Percentiles rank a stretch among this genome's conserved stretches.
Evolutionary conservation across 108 stramenopile genomes (phyloP).

Genomic region (Nitzschia inconspicua): DNA sequence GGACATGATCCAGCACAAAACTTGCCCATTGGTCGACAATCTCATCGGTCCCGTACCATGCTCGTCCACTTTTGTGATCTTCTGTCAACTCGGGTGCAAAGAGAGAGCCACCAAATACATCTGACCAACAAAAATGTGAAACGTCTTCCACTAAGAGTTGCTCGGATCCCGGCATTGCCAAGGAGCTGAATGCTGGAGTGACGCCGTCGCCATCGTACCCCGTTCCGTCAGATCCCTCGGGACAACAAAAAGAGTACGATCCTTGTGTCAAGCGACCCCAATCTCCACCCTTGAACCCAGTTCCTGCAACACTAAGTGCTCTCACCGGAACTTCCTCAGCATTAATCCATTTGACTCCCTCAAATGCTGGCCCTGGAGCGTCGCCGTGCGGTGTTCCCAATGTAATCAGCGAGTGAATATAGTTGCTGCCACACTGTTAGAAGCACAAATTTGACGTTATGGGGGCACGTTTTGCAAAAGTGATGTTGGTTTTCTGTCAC

Average conservation of each 20-base stretch:
- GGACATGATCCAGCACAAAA: slow-evolving; percentile 16
- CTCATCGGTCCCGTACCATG: slow-evolving; percentile 65
- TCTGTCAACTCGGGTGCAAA: slow-evolving; percentile 57
- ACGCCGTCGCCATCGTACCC: slow-evolving; percentile 72
- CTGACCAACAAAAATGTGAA: slow-evolving; percentile 59
- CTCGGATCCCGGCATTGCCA: slow-evolving; percentile 42
- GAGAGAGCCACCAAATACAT: slow-evolving; percentile 51
- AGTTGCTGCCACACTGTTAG: slow-evolving; percentile 38
- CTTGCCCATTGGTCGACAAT: slow-evolving; percentile 58
- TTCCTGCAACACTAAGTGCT: slow-evolving; percentile 55
- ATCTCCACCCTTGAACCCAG: slow-evolving; percentile 56
- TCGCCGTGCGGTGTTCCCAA: slow-evolving; percentile 59
- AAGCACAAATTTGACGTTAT: no score
- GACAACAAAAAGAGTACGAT: slow-evolving; percentile 62
- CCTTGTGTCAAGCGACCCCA: slow-evolving; percentile 52
- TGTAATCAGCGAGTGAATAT: slow-evolving; percentile 62
- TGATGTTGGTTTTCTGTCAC: no score
- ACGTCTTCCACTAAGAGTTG: slow-evolving; percentile 45
- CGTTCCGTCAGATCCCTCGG: slow-evolving; percentile 49
- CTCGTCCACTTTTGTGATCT: slow-evolving; percentile 38
- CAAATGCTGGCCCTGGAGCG: slow-evolving; percentile 71
- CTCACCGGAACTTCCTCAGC: slow-evolving; percentile 41
- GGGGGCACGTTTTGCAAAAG: no score
- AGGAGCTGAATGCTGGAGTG: slow-evolving; percentile 50
- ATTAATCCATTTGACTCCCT: slow-evolving; percentile 62